Base-by-base conservation (phyloP, 352 stramenopile genomes). In the Pythium periplocum region DNA sequence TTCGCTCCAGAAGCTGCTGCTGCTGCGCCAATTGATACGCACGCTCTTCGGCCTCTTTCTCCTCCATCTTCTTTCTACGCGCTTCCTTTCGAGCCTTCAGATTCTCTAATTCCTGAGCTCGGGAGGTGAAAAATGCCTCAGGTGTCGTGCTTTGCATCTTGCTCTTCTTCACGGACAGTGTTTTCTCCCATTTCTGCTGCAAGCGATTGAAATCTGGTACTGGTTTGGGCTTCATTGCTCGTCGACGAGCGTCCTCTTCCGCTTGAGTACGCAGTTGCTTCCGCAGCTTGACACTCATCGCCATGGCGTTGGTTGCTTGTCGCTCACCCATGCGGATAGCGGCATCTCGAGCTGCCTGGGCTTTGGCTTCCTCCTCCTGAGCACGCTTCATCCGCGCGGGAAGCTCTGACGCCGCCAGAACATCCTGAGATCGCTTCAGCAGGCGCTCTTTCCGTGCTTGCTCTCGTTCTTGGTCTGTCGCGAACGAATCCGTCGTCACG, bases 181-280 rank as follows among this genome's bases (percentile, higher is more conserved):
- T 50, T 34, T 68, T 62, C 26, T 83, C 70, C 78, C 75, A 89
- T 38, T 83, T 62, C 1, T 50, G 64, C 43, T 91, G 80, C 40
- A 88, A 53, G 3, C 65, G 60, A 6, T 78, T 64, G 58, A 90
- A 91, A 55, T 91, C 66, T 0, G 80, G 80, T 11, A 87, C 80
- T 1, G 73, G 60, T 54, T 84, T 83, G 5, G 72, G 62, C 17
- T 68, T 71, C 17, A 49, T 52, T 7, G 52, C 55, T 10, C 51
- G 66, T n/a, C 50, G 36, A 11, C 53, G 43, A 2, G 33, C 37
- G 5, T 62, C 72, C 45, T 73, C 62, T 41, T 80, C 68, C 3
- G 72, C 62, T 46, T 68, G 60, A 39, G 66, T 66, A n/a, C 57
- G 52, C 32, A 86, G 59, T 44, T 78, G 71, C 38, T 78, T 69